phyloP scores from a whole-genome alignment of 1,139 yeast genomes.

The Debaryomyces sp. region DNA sequence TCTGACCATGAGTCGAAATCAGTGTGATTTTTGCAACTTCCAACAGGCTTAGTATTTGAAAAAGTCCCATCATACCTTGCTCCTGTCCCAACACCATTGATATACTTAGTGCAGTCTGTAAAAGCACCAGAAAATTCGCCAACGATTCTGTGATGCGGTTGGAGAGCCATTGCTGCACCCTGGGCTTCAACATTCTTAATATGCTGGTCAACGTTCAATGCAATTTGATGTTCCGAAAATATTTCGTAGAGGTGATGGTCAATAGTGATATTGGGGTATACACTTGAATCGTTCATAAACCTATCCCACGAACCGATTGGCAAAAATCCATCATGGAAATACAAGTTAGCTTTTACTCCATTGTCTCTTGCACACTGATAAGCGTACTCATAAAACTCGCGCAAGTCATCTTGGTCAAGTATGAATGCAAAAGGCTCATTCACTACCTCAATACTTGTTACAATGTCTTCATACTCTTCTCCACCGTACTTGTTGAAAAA shows the following conservation, averaged over 20 bases:
- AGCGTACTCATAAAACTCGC: slow-evolving; percentile 18
- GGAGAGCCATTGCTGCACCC: slow-evolving; percentile 18
- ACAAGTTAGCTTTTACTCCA: slow-evolving; percentile 15
- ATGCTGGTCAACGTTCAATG: slow-evolving; percentile 19
- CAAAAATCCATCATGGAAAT: slow-evolving; percentile 27
- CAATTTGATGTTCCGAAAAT: slow-evolving; percentile 22
- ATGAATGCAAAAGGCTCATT: slow-evolving; percentile 27
- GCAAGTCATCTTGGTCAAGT: slow-evolving; percentile 18
- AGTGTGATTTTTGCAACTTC: slow-evolving; percentile 22
- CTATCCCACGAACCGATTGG: slow-evolving; percentile 24
- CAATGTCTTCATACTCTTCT: slow-evolving; percentile 6
- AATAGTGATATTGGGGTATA: slow-evolving; percentile 15
- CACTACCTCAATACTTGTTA: slow-evolving; percentile 25
- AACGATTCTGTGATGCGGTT: slow-evolving; percentile 23
- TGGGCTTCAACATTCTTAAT: slow-evolving; percentile 15
- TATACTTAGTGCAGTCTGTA: slow-evolving; percentile 29
- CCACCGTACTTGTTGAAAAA: slow-evolving; percentile 24
- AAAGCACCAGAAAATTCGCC: slow-evolving; percentile 33
- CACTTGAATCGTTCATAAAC: slow-evolving; percentile 15
- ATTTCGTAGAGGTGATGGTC: slow-evolving; percentile 31
- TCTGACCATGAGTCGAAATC: slow-evolving; percentile 19
- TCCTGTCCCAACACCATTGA: slow-evolving; percentile 30
- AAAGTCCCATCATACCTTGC: slow-evolving; percentile 26
- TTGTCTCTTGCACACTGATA: slow-evolving; percentile 13
- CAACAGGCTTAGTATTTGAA: slow-evolving; percentile 11